Evolutionary conservation across 2,329 filamentous ascomycete species (phyloP), one percentile per base, ranked within the genome.

Genomic region (Dactylellina parvicollis): DNA sequence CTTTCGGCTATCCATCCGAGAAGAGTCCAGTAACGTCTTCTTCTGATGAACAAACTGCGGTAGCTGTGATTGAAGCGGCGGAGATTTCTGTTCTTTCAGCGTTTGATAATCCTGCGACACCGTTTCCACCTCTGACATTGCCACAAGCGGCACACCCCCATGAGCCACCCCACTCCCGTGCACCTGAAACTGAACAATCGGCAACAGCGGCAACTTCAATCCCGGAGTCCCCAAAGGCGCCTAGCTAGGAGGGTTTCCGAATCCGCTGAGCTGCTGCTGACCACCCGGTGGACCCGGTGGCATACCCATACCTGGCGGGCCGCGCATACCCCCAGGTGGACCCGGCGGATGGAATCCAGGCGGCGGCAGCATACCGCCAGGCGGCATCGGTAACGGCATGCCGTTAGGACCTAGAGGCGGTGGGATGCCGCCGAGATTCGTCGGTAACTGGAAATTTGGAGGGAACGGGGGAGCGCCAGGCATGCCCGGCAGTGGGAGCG

Each of bases 381-480:
- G 61, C n/a, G 70, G 70, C 7, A 74, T 57, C 10, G 56, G 56
- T 22, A 67, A 42, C 16, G 64, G 61, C 55, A 74, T 74, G 50
- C 70, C 70, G 26, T 74, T 69, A 42, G 62, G 70, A 47, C 62
- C 64, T 46, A 74, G 42, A 3, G 69, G 69, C 18, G 62, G 61
- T 42, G 59, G 57, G 14, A 55, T 56, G 16, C 69, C 69, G 12
- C 47, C n/a, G 1, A 73, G 32, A 26, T 61, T 61, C 9, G 60
- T 46, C 32, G 60, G 60, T 40, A 72, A 24, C 24, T 61, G 30
- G 57, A 74, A 77, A 88, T 89, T 24, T 86, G 87, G 46, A 78
- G 77, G 67, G 47, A 79, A 79, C 9, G 81, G 76, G 78, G 77
- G 77, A 38, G 60, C 56, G 2, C 62, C 64, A 46, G 54, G 70